Conservation (phyloP, 495 filamentous ascomycete genomes). For the Neurospora africana region DNA sequence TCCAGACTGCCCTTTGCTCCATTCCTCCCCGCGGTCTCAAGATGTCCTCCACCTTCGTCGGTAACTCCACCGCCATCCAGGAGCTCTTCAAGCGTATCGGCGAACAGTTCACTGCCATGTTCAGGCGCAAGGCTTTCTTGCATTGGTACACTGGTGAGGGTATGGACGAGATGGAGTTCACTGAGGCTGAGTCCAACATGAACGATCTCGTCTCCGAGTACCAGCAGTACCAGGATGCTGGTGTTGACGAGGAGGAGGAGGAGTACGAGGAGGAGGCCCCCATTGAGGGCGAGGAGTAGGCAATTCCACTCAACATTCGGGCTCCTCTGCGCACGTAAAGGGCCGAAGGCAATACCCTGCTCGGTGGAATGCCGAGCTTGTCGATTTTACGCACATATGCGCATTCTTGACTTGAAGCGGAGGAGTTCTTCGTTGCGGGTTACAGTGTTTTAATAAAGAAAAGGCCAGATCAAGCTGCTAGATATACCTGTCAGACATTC, state of each 20-base stretch:
- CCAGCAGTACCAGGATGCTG: slow-evolving; percentile 99
- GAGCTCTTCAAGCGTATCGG: slow-evolving; percentile 99
- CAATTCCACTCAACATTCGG: background rate
- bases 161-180: slow-evolving; percentile 99
- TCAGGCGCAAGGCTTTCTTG: slow-evolving; percentile 99
- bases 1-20: slow-evolving; percentile 98
- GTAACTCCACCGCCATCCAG: slow-evolving; percentile 99
- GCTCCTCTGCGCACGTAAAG: background rate
- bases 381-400: background rate
- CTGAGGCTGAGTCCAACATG: slow-evolving; percentile 99
- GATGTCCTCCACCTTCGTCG: slow-evolving; percentile 99
- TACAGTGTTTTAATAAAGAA: slow-evolving; percentile 11
- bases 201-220: slow-evolving; percentile 99
- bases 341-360: background rate
- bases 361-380: background rate
- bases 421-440: slow-evolving; percentile 9
- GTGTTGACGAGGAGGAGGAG: slow-evolving; percentile 62
- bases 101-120: slow-evolving; percentile 99
- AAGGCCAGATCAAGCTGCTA: slow-evolving; percentile 7
- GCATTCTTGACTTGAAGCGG: background rate
- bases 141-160: slow-evolving; percentile 99
- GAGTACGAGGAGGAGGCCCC: slow-evolving; percentile 53
- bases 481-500: slow-evolving; percentile 13
- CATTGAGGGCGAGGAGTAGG: slow-evolving; percentile 43
- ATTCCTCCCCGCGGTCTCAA: slow-evolving; percentile 95